Evolutionary conservation across 805 yeast species (phyloP).

Genomic region (Wickerhamiella parazyma): DNA sequence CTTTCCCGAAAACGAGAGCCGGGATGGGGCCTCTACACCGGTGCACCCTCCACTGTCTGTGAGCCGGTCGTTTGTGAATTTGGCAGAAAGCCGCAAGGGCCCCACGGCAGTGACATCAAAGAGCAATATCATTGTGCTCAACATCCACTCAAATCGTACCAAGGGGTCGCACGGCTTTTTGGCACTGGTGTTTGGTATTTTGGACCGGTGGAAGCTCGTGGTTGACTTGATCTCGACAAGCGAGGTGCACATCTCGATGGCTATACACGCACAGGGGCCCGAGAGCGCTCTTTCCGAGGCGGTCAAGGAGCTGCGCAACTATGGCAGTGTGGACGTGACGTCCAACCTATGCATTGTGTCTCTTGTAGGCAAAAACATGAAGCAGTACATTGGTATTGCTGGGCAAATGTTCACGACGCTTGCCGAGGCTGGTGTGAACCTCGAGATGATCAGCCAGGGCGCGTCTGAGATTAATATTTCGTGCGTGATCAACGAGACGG

Average conservation of each 20-base stretch:
- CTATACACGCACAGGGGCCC: slow-evolving; percentile 50
- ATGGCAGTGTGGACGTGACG: slow-evolving; percentile 84
- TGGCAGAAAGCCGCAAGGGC: slow-evolving; percentile 29
- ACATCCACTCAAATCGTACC: slow-evolving; percentile 87
- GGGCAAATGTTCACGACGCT: slow-evolving; percentile 91
- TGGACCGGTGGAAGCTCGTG: slow-evolving; percentile 72
- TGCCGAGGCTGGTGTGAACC: slow-evolving; percentile 82
- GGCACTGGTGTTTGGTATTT: slow-evolving; percentile 74
- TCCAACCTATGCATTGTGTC: slow-evolving; percentile 83
- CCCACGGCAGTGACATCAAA: slow-evolving; percentile 97
- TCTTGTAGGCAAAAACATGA: slow-evolving; percentile 94
- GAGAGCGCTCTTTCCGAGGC: slow-evolving; percentile 62
- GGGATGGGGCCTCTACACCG: slow-evolving; percentile 80
- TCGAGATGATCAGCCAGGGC: slow-evolving; percentile 97
- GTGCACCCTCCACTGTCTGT: slow-evolving; percentile 86
- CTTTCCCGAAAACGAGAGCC: slow-evolving; percentile 78
- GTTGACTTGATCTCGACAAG: slow-evolving; percentile 95
- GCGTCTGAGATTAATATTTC: slow-evolving; percentile 95
- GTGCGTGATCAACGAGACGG: slow-evolving; percentile 77
- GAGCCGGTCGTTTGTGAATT: slow-evolving; percentile 27
- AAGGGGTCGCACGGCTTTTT: slow-evolving; percentile 88
- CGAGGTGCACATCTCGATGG: slow-evolving; percentile 98
- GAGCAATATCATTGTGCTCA: slow-evolving; percentile 78
- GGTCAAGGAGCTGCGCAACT: slow-evolving; percentile 57
- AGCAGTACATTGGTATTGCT: slow-evolving; percentile 90